These are phyloP conservation scores for Zanthoxylum bungeanum DNA, from an alignment of 345 rosid genomes.

Conservation along the genomic window DNA sequence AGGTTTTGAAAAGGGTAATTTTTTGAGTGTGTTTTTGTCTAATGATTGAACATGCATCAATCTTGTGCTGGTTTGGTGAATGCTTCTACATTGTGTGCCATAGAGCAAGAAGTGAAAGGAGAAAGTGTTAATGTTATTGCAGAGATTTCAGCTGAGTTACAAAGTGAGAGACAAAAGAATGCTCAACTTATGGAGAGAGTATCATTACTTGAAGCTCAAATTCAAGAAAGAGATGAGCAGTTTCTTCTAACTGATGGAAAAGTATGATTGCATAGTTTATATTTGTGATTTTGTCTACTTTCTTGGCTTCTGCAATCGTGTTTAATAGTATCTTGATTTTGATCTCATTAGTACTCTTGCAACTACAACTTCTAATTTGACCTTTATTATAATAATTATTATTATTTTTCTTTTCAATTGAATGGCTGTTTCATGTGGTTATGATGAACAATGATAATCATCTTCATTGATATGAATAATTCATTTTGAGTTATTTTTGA, in stretches of 20 bases:
- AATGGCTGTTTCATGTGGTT: background rate
- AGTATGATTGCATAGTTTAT: conserved; percentile 23
- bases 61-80: conserved; percentile 39
- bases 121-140: conserved; percentile 29
- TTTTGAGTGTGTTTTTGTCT: background rate
- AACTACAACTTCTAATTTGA: background rate
- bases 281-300: background rate
- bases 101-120: conserved; percentile 37
- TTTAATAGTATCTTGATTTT: background rate
- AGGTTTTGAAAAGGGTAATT: background rate
- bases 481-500: background rate
- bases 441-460: too few species aligned
- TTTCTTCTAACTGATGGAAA: too few species aligned
- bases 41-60: conserved; percentile 48
- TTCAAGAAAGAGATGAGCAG: conserved; percentile 30
- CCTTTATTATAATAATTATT: too few species aligned
- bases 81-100: conserved; percentile 40
- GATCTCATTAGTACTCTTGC: background rate
- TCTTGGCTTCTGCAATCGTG: background rate
- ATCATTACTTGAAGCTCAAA: conserved; percentile 48
- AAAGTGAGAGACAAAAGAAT: conserved; percentile 46
- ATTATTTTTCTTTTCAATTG: background rate
- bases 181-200: conserved; percentile 48
- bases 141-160: conserved; percentile 44
- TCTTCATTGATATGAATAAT: too few species aligned